Conservation (phyloP, 176 grass and related monocot species). For the Zea luxurians region DNA sequence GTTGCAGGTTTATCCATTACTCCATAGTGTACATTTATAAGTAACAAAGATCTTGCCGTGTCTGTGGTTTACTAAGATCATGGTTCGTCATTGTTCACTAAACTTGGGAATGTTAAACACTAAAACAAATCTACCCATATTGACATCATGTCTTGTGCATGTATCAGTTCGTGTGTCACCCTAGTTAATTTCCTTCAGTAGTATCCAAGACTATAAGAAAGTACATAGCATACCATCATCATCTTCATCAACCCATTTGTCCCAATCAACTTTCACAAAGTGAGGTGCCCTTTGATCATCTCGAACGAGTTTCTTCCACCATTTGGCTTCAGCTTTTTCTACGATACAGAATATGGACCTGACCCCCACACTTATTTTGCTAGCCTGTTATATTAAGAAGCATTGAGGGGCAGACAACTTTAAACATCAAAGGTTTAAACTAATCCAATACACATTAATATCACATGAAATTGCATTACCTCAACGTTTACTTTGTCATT, state of each 20-base stretch:
- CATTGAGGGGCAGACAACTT: background rate
- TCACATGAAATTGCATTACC: constrained; percentile 49
- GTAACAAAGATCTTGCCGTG: too few relatives aligned
- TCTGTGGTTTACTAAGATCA: too few relatives aligned
- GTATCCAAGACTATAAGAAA: background rate
- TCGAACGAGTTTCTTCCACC: constrained; percentile 86
- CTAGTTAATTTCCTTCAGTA: background rate
- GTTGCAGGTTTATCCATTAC: background rate
- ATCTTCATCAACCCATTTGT: constrained; percentile 98
- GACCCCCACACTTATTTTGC: constrained; percentile 76
- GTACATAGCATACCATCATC: constrained; percentile 61
- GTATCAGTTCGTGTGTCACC: background rate
- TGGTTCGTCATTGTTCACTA: too few relatives aligned
- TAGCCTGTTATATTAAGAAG: constrained; percentile 50
- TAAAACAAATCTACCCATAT: background rate
- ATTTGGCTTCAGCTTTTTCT: constrained; percentile 72
- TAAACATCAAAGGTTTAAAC: constrained; percentile 21
- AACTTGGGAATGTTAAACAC: background rate
- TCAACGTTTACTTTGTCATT: constrained; percentile 85
- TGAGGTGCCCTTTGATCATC: constrained; percentile 64
- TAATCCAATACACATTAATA: background rate
- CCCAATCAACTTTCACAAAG: constrained; percentile 96
- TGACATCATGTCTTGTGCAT: constrained; percentile 8
- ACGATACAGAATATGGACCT: constrained; percentile 76
- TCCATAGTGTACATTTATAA: too few relatives aligned